Evolutionary conservation across 805 yeast species (phyloP).

Genomic region (Zygotorulaspora danielsina): DNA sequence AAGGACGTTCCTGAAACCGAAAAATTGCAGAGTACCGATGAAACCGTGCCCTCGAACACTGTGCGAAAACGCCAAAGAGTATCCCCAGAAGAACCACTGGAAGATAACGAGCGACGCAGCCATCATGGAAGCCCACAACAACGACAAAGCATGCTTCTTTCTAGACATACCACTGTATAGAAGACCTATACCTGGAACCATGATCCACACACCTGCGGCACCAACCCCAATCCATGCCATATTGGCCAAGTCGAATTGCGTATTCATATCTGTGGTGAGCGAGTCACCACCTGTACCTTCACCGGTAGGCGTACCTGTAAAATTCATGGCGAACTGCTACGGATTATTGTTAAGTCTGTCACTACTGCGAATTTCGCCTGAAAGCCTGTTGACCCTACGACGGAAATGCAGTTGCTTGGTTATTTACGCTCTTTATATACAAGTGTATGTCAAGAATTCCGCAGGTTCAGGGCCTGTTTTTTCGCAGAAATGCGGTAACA

Average conservation of each 20-base stretch:
- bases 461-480: neutral
- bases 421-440: neutral
- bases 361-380: no score
- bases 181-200: constrained; percentile 94
- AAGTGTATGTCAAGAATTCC: neutral
- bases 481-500: neutral
- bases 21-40: constrained; percentile 77
- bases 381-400: no score
- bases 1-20: constrained; percentile 73
- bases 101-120: constrained; percentile 76
- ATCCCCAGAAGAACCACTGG: constrained; percentile 99
- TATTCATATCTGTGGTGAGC: constrained; percentile 65
- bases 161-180: constrained; percentile 90
- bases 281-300: constrained; percentile 79
- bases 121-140: constrained; percentile 92
- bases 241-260: constrained; percentile 65
- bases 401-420: neutral
- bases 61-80: constrained; percentile 80
- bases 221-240: constrained; percentile 82
- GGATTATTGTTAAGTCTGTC: no score
- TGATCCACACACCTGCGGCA: constrained; percentile 84
- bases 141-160: constrained; percentile 91
- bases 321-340: constrained; percentile 16
- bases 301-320: constrained; percentile 46
- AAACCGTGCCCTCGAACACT: constrained; percentile 56